Evolutionary conservation across 208 protist species (phyloP), one percentile per base, ranked within the genome.

Genomic region (Trypanosoma grayi): DNA sequence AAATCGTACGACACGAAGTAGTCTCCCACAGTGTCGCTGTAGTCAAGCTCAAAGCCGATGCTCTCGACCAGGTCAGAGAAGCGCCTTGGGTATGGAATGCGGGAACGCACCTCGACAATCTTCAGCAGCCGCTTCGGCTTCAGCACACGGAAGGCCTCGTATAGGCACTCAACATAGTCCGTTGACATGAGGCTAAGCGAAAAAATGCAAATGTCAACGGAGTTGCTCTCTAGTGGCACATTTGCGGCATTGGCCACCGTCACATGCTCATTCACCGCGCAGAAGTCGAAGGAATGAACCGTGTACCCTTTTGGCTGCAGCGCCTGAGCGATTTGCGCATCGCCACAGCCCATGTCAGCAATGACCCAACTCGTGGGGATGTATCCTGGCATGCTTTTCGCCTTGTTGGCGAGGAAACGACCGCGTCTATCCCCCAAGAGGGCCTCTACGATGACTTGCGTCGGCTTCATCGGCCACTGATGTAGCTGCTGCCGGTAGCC

Each of bases 231-330:
- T 31, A 98, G 77, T 7, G 97, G 94, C 51, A 97, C 81, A 46
- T 87, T 68, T 6, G 87, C 61, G 11, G 94, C 81, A 70, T 98
- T 90, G 37, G 94, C 97, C 20, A 93, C 94, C 22, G 85, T 95
- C 27, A 98, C 94, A 41, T 66, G 57, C 25, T 83, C 82, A 47
- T 85, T 86, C 22, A 87, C 53, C 11, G 80, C 79, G 50, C 75
- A 92, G 37, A 98, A 85, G 69, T 98, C 97, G 59, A 98, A 98
- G 37, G 95, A 98, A 69, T 98, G 92, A 5, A 98, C 93, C 4
- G 77, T 96, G 72, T 97, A 93, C 36, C 83, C 86, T 31, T 86
- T 82, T 39, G 85, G 73, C 37, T 51, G 24, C 28, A 97, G 70
- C 37, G 44, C 57, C 5, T 83, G 77, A 1, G 92, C 88, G 28